Evolutionary conservation across 139 green algal species (phyloP), one percentile per base, ranked within the genome.

Genomic region (Chlamydomonas applanata): DNA sequence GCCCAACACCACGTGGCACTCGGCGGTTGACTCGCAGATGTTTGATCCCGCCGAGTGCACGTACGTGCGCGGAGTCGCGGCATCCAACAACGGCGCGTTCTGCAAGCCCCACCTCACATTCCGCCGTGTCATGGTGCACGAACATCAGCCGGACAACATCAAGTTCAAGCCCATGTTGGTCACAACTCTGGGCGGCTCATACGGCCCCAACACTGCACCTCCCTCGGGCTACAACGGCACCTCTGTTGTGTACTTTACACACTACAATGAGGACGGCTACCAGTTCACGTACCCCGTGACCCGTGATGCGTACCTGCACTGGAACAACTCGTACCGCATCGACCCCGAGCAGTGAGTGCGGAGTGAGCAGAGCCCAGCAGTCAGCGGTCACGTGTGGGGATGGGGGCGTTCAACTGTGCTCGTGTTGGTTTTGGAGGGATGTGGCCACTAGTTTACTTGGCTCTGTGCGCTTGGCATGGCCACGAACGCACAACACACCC

Each of bases 101-200:
- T 85, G 79, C 76, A 66, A 29, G 11, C 78, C 82, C 13, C 52
- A 46, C 2, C 52, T 87, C 3, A 49, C 32, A 0, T 83, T 82
- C 53, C 63, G 84, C 22, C 64, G 84, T 32, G 52, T 86, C 36
- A 85, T 86, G 83, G 77, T 89, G 33, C 83, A 86, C 69, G 40
- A 71, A 27, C 80, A 83, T 35, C 0, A 19, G 45, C 82, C 82
- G 13, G 7, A 56, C 7, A 25, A 45, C 17, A 52, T 86, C 27
- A 19, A 36, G 17, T 78, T 72, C 76, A 63, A 33, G 24, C 5
- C 46, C 29, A 24, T 82, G 53, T 16, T 65, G 30, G 36, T 82
- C 44, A 72, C 56, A 16, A 40, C 52, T 27, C 9, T 53, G 17
- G 49, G 40, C 40, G 40, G 40, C 40, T 49, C 40, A 7, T 49